Base-by-base conservation (phyloP, 495 filamentous ascomycete species). In the Lepraria neglecta region DNA sequence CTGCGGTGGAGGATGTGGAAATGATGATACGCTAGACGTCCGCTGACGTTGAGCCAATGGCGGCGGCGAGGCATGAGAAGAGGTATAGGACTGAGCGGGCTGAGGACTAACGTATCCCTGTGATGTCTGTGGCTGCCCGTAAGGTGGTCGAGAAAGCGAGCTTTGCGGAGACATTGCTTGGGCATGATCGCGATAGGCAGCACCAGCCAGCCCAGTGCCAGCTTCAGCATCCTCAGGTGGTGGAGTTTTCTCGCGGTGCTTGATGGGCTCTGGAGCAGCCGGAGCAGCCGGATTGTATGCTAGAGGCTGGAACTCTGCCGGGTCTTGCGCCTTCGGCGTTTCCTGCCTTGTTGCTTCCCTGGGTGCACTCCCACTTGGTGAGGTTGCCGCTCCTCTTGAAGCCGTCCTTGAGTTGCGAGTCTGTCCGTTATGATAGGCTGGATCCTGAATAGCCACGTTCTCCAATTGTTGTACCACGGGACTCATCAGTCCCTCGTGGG, bases 271-370 rank as follows among this genome's bases (percentile, higher is more conserved):
- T 4, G 91, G 88, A 2, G 89, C 89, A 3, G 91, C 77, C 12
- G 91, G 91, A 1, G 91, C 90, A 0, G 91, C 90, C 1, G 91
- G 91, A 72, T 96, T 96, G 66, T 96, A 96, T 3, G 90, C 82
- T 57, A 94, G 81, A n/a, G 90, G 88, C n/a, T 79, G 77, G 56
- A 82, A 84, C 51, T 68, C 76, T 54, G 75, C 75, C 21, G 77
- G 72, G 19, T 73, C 64, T 43, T 73, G 69, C 59, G 67, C 65
- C 61, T 72, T 66, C 40, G 63, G 43, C 38, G 63, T 56, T 19
- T 61, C 62, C 46, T 69, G 68, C 12, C 15, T 59, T 17, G 21
- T 65, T 51, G 11, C 65, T 43, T 42, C 59, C 47, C 74, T 70
- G 31, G 73, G 65, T 54, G 62, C 65, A 17, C 67, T 66, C 44